Evolutionary conservation across 176 grass and related monocot species (phyloP), one percentile per base, ranked within the genome.

Genomic region (Carex littledalei): DNA sequence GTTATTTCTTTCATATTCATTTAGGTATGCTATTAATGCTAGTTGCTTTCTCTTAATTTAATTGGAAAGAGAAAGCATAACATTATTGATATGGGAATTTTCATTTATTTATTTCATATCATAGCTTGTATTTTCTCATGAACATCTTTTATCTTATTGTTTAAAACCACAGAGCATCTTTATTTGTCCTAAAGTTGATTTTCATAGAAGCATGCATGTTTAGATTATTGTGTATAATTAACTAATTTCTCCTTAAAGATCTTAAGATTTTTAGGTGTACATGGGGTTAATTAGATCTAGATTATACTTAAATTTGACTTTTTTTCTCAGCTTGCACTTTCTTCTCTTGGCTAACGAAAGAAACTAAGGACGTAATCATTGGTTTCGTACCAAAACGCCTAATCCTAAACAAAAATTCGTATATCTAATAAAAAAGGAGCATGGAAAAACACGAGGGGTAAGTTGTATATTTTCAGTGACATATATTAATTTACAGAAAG

Each of bases 401-500:
- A 39, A 72, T 20, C 17, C 8, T 10, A 45, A 72, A 67, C 45
- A 22, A 26, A 75, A 53, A 52, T 26, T 6, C 3, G 21, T 21
- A 22, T 49, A 21, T 14, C 16, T 68, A 76, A 76, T 14, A 53
- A 3, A 50, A 29, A 76, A 72, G 14, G 0, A 35, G 65, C 65
- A 37, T 66, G 11, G 24, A 49, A 73, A 49, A 20, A n/a, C 14
- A 14, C 31, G 47, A 10, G 56, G 31, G 37, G 65, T 49, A 67
- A 52, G 20, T 75, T 47, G 20, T 75, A 14, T 71, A 71, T 50
- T 62, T 62, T 21, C 71, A 52, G 71, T 12, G n/a, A 45, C 10
- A 52, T 74, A 8, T 75, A 75, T 52, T 75, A 75, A 75, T 75
- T 75, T 49, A n/a, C 32, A 71, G 67, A 67, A 66, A 14, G 64